Percentiles rank a stretch among this genome's conserved stretches.
These are phyloP conservation scores for Lenwebbia sp. DNA, from an alignment of 345 rosid species.

Conservation along the genomic window DNA sequence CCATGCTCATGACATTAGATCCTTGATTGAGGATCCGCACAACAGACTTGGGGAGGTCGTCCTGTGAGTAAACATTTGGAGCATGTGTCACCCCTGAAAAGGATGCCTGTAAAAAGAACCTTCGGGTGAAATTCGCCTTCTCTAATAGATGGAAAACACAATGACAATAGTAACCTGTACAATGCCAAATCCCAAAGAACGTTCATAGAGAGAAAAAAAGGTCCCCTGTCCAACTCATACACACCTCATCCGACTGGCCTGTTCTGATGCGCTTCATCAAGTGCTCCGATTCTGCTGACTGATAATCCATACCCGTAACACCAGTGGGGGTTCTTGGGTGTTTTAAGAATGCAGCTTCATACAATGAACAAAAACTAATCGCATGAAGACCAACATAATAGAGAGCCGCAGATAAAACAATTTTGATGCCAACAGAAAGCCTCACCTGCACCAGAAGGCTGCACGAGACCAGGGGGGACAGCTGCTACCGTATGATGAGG, in stretches of 20 bases:
- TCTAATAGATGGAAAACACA: neutral
- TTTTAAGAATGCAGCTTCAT: constrained; percentile 34
- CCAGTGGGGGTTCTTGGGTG: constrained; percentile 47
- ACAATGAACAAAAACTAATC: neutral
- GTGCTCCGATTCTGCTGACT: constrained; percentile 66
- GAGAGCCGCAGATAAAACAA: neutral
- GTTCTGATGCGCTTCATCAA: constrained; percentile 59
- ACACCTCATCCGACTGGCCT: constrained; percentile 37
- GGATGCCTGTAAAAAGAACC: constrained; percentile 13
- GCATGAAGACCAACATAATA: neutral
- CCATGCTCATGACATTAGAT: constrained; percentile 44
- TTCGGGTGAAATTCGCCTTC: neutral
- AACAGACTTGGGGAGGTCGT: constrained; percentile 28
- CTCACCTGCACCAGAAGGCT: constrained; percentile 33
- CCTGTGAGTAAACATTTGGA: constrained; percentile 40
- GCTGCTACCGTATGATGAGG: constrained; percentile 41
- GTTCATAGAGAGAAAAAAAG: neutral
- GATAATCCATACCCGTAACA: constrained; percentile 52
- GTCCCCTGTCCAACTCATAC: neutral
- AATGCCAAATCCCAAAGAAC: neutral
- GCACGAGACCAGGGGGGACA: constrained; percentile 29
- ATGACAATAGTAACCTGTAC: neutral
- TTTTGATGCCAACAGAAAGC: neutral
- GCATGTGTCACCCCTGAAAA: constrained; percentile 35
- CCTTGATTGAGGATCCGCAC: constrained; percentile 27